Conservation (phyloP, 192 early-diverging fungal species). For the Backusella circina region DNA sequence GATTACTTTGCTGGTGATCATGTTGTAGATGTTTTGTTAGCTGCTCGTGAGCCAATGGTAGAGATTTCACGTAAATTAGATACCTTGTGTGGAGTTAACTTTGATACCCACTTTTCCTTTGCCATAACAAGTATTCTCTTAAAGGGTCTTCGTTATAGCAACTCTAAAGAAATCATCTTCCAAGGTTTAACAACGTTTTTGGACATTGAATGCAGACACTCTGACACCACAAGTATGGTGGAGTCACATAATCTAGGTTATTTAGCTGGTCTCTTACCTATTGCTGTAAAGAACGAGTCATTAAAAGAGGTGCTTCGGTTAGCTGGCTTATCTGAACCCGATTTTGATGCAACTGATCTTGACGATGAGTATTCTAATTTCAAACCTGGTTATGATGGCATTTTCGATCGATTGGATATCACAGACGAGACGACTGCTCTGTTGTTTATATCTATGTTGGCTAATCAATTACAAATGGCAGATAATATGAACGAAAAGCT, state of each 20-base stretch:
- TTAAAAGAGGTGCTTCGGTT: slow-evolving; percentile 52
- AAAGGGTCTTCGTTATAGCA: slow-evolving; percentile 77
- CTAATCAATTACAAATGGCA: slow-evolving; percentile 65
- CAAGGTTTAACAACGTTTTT: slow-evolving; percentile 71
- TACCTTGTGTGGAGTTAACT: slow-evolving; percentile 71
- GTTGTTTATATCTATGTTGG: slow-evolving; percentile 62
- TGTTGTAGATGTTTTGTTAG: slow-evolving; percentile 70
- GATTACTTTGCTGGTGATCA: slow-evolving; percentile 69
- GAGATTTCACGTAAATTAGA: slow-evolving; percentile 74
- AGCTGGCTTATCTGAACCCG: slow-evolving; percentile 48
- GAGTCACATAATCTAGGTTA: slow-evolving; percentile 60
- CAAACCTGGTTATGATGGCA: slow-evolving; percentile 51
- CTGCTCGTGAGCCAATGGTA: slow-evolving; percentile 66
- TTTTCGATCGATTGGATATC: slow-evolving; percentile 65
- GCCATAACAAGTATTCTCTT: slow-evolving; percentile 78
- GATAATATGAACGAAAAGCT: slow-evolving; percentile 70
- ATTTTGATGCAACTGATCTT: slow-evolving; percentile 15
- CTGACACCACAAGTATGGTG: slow-evolving; percentile 1
- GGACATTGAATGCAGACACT: slow-evolving; percentile 63
- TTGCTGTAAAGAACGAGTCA: slow-evolving; percentile 71
- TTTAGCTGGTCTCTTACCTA: slow-evolving; percentile 76
- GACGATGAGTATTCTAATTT: slow-evolving; percentile 23
- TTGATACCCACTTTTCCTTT: slow-evolving; percentile 84
- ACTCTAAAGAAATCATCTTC: slow-evolving; percentile 70
- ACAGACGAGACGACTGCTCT: slow-evolving; percentile 62